Base-by-base conservation (phyloP, 768 basidiomycete species). In the Mycena rosella region DNA sequence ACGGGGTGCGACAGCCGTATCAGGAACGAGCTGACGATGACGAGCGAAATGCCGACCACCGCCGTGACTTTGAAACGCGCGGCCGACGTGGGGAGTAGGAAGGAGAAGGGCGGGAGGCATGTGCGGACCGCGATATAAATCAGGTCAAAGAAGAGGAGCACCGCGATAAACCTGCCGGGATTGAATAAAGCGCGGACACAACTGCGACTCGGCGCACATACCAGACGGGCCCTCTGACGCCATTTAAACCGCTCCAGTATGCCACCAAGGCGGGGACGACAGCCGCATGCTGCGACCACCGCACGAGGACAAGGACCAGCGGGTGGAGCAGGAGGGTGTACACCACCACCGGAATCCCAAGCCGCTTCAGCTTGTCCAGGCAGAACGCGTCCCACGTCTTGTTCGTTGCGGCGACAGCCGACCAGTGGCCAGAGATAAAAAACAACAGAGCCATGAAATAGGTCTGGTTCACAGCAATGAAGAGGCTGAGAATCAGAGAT, bases 361-460 rank as follows among this genome's bases (percentile, higher is more conserved):
- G 54, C 2, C 70, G 61, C n/a, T 62, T 67, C 24, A 71, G 49
- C 54, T 62, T 67, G 38, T 68, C 66, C 20, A 36, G 15, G 49
- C 58, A 56, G 51, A 71, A 65, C 2, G 47, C 51, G 2, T 6
- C 13, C 66, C 63, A 68, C 3, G 54, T 20, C 34, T 58, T 64
- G 18, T 59, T 13, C 48, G 53, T 14, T 9, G 56, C 66, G 0
- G 70, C 52, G 1, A 65, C 40, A 2, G 70, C 60, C 2, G 66
- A 65, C 30, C 65, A 68, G 29, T 71, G 70, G 6, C 62, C 70
- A 6, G 59, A 27, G 1, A 71, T 24, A 22, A 68, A 67, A 40
- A 71, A 71, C n/a, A 71, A 27, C 49, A 47, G 36, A 7, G 63
- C 70, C 70, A 71, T 71, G 13, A 71, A 71, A 54, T 67, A 71